Evolutionary conservation across 2,329 filamentous ascomycete genomes (phyloP), one percentile per base, ranked within the genome.

Genomic region (Emmonsia crescens): DNA sequence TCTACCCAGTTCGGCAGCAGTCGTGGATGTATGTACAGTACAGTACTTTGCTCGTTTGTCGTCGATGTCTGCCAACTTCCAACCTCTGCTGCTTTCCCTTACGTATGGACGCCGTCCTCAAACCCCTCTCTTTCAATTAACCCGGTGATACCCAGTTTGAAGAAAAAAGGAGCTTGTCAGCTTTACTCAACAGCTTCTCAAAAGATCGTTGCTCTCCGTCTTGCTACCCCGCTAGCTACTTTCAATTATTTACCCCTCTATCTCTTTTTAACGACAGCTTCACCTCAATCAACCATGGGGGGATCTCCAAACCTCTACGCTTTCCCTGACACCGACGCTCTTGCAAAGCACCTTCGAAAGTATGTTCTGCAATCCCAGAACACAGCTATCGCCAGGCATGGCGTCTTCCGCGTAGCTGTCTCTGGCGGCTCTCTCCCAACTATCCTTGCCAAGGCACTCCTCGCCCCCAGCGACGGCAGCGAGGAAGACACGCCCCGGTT

Each of bases 391-490:
- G 79, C 81, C 67, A 89, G 92, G 65, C 94, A 97, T 76, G 82
- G 83, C 65, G 82, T 82, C 73, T 97, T 99, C 83, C 93, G 95
- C 76, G 81, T 99, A 64, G 94, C 87, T 67, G 89, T 97, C 60
- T 97, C 93, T 0, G 94, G 94, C 68, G 94, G 94, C 68, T 96
- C 92, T 19, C 85, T 99, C 54, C 94, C 94, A 62, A 88, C 91
- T 72, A 89, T 87, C 16, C 87, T 99, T 49, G 91, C 91, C 54
- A 85, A 90, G 74, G 91, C 91, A 10, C 85, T 97, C 12, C 84
- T 97, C 31, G 72, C 84, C 24, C 68, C 78, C 71, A 67, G 77
- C 77, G 75, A 79, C 63, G 79, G 77, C 57, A 75, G 73, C 44
- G 66, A 69, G 12, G 78, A 86, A 61, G 89, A 91, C 72, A 82